Percentiles rank a stretch among this genome's conserved stretches.
These are phyloP conservation scores for Typha latifolia DNA, from an alignment of 176 grass and related monocot species.

Conservation along the genomic window DNA sequence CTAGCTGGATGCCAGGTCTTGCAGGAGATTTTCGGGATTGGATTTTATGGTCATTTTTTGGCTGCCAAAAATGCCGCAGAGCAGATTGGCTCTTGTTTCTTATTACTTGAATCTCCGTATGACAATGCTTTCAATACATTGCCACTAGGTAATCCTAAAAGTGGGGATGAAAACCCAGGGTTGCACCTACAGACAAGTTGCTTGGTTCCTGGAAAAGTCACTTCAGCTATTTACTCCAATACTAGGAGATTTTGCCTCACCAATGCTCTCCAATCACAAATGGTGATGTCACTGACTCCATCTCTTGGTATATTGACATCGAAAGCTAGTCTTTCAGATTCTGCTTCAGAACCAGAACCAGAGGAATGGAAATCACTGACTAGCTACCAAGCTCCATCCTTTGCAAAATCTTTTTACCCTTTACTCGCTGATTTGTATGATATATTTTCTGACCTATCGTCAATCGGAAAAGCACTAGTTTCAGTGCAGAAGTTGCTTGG, in stretches of 20 bases:
- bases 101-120: constrained; percentile 84
- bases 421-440: constrained; percentile 69
- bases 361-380: constrained; percentile 32
- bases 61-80: constrained; percentile 81
- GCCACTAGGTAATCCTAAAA: constrained; percentile 15
- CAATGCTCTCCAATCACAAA: constrained; percentile 39
- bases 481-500: constrained; percentile 65
- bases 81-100: constrained; percentile 49
- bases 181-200: constrained; percentile 34
- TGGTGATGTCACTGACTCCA: constrained; percentile 48
- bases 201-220: constrained; percentile 35
- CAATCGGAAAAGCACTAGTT: constrained; percentile 59
- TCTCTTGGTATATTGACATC: constrained; percentile 38
- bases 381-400: constrained; percentile 48
- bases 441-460: constrained; percentile 69
- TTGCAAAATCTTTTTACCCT: constrained; percentile 70
- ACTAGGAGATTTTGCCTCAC: constrained; percentile 40
- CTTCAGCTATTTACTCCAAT: constrained; percentile 28
- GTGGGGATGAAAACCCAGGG: constrained; percentile 23
- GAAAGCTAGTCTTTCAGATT: constrained; percentile 20
- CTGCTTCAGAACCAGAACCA: constrained; percentile 17
- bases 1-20: constrained; percentile 67
- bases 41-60: constrained; percentile 80
- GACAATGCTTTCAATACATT: constrained; percentile 27
- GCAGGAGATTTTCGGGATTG: constrained; percentile 86